Conservation (phyloP, 2,329 filamentous ascomycete species). For the Aspergillus brunneoviolaceus region DNA sequence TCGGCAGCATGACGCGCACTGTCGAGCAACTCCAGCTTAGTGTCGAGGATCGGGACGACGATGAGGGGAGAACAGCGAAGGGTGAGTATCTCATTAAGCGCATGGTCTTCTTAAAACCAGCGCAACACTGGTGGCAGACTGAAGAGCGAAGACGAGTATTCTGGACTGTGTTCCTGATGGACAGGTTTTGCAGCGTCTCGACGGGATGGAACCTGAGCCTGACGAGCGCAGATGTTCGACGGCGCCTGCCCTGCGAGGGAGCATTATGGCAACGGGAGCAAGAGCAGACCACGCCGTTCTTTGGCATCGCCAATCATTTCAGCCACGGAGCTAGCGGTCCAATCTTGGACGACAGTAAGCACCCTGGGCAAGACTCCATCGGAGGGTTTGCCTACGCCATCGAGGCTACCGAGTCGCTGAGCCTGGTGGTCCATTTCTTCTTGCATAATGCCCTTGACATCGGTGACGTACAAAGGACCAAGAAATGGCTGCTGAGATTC, state of each 20-base stretch:
- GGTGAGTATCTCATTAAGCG: constrained; percentile 34
- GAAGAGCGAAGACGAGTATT: constrained; percentile 41
- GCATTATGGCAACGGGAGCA: constrained; percentile 31
- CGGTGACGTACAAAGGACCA: constrained; percentile 27
- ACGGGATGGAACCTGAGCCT: constrained; percentile 39
- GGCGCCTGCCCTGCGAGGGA: constrained; percentile 38
- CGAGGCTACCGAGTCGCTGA: constrained; percentile 35
- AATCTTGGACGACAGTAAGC: background rate
- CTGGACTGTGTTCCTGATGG: constrained; percentile 41
- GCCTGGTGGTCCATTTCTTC: constrained; percentile 38
- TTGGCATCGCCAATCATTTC: constrained; percentile 40
- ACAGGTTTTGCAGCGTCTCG: constrained; percentile 38
- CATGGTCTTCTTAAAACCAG: constrained; percentile 36
- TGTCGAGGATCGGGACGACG: constrained; percentile 25
- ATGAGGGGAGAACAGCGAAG: constrained; percentile 18
- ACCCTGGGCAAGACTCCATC: constrained; percentile 16
- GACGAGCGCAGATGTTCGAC: constrained; percentile 33
- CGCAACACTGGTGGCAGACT: constrained; percentile 30
- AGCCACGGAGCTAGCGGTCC: background rate
- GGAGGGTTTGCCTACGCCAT: constrained; percentile 25
- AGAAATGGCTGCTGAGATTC: constrained; percentile 35
- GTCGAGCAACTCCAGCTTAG: constrained; percentile 36
- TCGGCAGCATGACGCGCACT: constrained; percentile 36
- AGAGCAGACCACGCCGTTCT: constrained; percentile 37
- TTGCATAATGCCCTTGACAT: constrained; percentile 34